Evolutionary conservation across 768 basidiomycete genomes (phyloP).

Genomic region (Phaffia tasmanica): DNA sequence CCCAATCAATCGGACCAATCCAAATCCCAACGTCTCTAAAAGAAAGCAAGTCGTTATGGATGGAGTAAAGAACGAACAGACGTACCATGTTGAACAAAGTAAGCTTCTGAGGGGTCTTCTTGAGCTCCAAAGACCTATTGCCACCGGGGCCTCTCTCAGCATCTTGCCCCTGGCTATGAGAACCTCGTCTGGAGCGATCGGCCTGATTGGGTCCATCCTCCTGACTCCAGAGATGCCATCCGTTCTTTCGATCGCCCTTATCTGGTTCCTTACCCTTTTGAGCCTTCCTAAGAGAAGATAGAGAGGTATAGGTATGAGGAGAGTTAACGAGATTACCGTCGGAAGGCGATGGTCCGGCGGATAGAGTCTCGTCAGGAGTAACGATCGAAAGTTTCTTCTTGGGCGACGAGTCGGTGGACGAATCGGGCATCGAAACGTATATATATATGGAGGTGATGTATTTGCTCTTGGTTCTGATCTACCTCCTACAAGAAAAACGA

Average conservation of each 20-base stretch:
- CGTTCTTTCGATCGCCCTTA: slow-evolving; percentile 19
- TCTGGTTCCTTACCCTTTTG: slow-evolving; percentile 23
- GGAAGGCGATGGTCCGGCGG: neutral
- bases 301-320: slow-evolving; percentile 23
- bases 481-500: too few relatives aligned
- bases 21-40: neutral
- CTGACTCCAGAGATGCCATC: slow-evolving; percentile 24
- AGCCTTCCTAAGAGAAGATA: slow-evolving; percentile 19
- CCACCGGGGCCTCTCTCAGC: neutral
- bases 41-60: neutral
- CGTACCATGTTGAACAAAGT: slow-evolving; percentile 15
- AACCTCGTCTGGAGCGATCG: neutral
- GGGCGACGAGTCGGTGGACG: too few relatives aligned
- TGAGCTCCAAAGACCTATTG: slow-evolving; percentile 4
- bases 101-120: slow-evolving; percentile 1
- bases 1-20: neutral
- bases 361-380: too few relatives aligned
- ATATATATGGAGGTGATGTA: too few relatives aligned
- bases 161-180: neutral
- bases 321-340: neutral
- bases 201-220: neutral
- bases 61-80: neutral
- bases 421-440: too few relatives aligned
- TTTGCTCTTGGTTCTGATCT: too few relatives aligned
- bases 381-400: too few relatives aligned